phyloP scores from a whole-genome alignment of 768 basidiomycete species.

The Agaricus subrufescens region DNA sequence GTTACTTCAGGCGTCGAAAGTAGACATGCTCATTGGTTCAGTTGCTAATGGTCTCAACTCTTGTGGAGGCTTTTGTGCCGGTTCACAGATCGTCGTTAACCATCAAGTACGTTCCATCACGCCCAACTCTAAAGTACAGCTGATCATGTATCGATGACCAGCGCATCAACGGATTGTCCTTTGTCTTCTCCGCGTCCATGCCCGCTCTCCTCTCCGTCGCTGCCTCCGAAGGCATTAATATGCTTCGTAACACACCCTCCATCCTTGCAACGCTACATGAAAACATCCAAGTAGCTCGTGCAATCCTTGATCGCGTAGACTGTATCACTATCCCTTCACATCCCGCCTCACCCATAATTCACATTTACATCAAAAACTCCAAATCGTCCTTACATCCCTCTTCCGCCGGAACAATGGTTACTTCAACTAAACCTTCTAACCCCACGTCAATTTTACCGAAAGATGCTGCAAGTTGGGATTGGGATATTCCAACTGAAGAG shows the following conservation, averaged over 20 bases:
- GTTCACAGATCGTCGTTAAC: conserved; percentile 72
- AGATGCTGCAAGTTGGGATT: conserved; percentile 44
- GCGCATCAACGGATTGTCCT: conserved; percentile 94
- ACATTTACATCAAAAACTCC: conserved; percentile 58
- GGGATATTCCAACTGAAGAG: conserved; percentile 70
- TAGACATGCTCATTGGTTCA: conserved; percentile 95
- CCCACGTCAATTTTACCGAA: conserved; percentile 18
- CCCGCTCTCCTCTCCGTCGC: conserved; percentile 86
- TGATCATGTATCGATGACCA: conserved; percentile 22
- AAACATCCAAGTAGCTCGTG: conserved; percentile 74
- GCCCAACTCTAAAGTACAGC: background rate
- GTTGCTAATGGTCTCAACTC: conserved; percentile 80
- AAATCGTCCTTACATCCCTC: conserved; percentile 21
- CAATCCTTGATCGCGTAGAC: conserved; percentile 76
- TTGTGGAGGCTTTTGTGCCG: conserved; percentile 93
- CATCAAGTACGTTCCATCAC: conserved; percentile 61
- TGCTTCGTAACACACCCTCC: conserved; percentile 70
- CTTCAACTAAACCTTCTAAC: conserved; percentile 8
- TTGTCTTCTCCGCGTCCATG: conserved; percentile 95
- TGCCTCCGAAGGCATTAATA: conserved; percentile 81
- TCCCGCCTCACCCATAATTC: conserved; percentile 82
- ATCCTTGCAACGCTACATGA: conserved; percentile 75
- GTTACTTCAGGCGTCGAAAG: conserved; percentile 61
- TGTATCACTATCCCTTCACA: conserved; percentile 83
- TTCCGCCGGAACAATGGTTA: conserved; percentile 16